Evolutionary conservation across 352 stramenopile genomes (phyloP), one percentile per base, ranked within the genome.

Genomic region (Pythium dissotocum): DNA sequence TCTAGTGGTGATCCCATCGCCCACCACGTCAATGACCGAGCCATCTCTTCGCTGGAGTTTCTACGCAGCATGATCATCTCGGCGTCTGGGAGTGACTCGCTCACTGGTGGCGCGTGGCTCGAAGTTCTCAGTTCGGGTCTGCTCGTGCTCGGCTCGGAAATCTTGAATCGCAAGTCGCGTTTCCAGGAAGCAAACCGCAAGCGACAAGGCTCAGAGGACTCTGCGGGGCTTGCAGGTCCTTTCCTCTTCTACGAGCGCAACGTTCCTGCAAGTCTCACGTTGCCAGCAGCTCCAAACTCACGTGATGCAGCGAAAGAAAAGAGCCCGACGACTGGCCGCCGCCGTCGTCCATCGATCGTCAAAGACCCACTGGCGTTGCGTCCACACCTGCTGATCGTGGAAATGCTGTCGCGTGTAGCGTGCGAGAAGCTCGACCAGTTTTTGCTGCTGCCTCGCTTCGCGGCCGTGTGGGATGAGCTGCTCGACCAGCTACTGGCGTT

Each of bases 161-260:
- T 91, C 13, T 51, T 92, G n/a, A 72, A 79, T 26, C 70, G 67
- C 9, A 81, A 61, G 69, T 77, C 66, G 69, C 65, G 14, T 73
- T 79, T 55, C 67, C 79, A 59, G 7, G 63, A 64, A 42, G 30
- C 57, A 6, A 61, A 30, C 12, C 48, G 48, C 12, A 62, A 36
- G 8, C 61, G 48, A 18, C 13, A 56, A 42, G 48, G 49, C 24
- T 66, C 55, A 0, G 67, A 73, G 18, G 61, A 69, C 46, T 53
- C 46, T 1, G 32, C 30, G 8, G 55, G 35, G 26, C 26, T 58
- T 6, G 56, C n/a, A 7, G 56, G 55, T 13, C 40, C 67, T 12
- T 79, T 92, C 36, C 42, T 89, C 54, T 88, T 88, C 53, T 90
- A 82, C 46, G 64, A 81, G 49, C 76, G 76, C 28, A 83, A 89